Conservation (phyloP, 2,329 filamentous ascomycete genomes). For the Ophiostoma piceae region DNA sequence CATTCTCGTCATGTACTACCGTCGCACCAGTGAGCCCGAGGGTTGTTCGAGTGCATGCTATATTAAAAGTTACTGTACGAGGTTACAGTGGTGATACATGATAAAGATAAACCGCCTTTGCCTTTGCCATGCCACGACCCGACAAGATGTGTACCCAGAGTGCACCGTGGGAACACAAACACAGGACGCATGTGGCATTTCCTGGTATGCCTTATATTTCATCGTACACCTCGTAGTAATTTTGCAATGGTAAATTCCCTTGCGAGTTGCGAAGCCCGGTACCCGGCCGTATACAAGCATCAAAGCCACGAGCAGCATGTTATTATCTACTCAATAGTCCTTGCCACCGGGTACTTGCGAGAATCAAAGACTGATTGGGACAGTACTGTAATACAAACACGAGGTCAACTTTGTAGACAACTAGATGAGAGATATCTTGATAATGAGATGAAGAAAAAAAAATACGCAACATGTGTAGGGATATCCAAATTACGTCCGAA, state of each 20-base stretch:
- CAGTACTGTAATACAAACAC: not conserved
- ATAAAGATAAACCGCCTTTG: conserved; percentile 1
- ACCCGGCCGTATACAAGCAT: conserved; percentile 1
- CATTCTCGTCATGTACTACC: not conserved
- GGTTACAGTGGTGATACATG: not conserved
- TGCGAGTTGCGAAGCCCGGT: not conserved
- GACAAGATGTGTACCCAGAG: not conserved
- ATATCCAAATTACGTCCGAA: not conserved
- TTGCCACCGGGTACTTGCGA: conserved; percentile 6
- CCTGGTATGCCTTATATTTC: not conserved
- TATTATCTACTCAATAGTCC: not conserved
- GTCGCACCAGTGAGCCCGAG: not conserved
- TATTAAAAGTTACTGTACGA: not conserved
- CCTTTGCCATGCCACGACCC: not conserved
- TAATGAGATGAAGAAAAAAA: not conserved
- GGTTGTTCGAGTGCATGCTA: not conserved
- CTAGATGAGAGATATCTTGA: not conserved
- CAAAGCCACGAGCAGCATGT: not conserved
- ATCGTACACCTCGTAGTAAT: not conserved
- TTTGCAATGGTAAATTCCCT: not conserved
- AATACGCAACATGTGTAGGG: not conserved
- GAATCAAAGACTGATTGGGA: not conserved
- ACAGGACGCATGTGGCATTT: not conserved
- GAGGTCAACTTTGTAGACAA: not conserved
- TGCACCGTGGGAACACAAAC: not conserved